A percentile compares a stretch with the other conserved stretches of the same genome.
Evolutionary conservation across 371 early-diverging fungal genomes (phyloP).

Genomic region (Apophysomyces sp.): DNA sequence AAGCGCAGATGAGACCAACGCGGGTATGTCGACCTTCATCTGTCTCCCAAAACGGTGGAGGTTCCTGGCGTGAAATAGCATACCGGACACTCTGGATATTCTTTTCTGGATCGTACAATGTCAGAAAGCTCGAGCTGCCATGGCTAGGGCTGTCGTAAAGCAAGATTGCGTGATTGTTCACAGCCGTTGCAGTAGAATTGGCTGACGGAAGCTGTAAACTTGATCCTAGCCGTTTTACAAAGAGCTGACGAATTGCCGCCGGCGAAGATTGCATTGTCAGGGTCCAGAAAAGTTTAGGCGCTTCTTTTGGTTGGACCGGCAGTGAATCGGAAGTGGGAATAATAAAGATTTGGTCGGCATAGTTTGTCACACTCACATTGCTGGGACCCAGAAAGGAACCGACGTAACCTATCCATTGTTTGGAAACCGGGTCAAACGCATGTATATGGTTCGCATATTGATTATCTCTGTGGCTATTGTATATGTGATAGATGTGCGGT

Average conservation of each 20-base stretch:
- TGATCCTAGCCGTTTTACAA: not conserved
- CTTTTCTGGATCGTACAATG: not conserved
- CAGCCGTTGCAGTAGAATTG: not conserved
- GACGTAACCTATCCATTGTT: not conserved
- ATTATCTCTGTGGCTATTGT: not conserved
- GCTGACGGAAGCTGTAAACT: not conserved
- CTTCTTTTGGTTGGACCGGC: not conserved
- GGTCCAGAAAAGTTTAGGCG: not conserved
- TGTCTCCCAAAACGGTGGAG: not conserved
- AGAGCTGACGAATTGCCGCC: not conserved
- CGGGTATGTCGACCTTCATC: not conserved
- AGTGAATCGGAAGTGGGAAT: not conserved
- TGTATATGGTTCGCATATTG: not conserved
- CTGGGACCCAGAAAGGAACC: not conserved
- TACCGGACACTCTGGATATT: not conserved
- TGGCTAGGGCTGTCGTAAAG: not conserved
- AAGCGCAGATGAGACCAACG: not conserved
- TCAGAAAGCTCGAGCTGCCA: not conserved
- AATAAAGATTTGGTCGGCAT: not conserved
- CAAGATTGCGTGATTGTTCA: not conserved
- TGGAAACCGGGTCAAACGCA: not conserved
- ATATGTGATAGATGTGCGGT: not conserved
- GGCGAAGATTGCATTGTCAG: not conserved
- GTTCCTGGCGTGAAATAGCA: not conserved
- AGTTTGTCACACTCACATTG: not conserved